A percentile compares a stretch with the other conserved stretches of the same genome.
Conservation (phyloP, 2,329 filamentous ascomycete genomes). For the Coniochaeta ligniaria region DNA sequence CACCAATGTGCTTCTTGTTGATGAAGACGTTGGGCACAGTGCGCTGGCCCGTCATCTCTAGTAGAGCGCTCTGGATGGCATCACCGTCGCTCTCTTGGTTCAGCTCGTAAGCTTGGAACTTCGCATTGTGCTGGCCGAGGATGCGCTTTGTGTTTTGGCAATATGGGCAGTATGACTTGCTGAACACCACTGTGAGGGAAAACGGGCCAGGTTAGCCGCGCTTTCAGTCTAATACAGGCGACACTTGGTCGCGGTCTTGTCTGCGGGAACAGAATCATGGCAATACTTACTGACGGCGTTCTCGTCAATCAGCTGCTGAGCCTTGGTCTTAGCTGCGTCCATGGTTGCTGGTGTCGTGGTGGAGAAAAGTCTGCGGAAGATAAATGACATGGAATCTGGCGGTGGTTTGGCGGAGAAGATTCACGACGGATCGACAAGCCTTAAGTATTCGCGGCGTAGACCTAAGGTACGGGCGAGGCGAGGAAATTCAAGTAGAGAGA, state of each 20-base stretch:
- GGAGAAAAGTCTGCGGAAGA: conserved; percentile 62
- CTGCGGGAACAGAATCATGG: background rate
- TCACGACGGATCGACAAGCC: no score
- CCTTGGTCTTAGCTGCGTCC: conserved; percentile 77
- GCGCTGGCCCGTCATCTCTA: conserved; percentile 72
- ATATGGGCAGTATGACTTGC: conserved; percentile 95
- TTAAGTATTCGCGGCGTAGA: no score
- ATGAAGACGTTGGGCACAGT: conserved; percentile 98
- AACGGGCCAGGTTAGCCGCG: background rate
- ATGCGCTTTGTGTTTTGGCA: conserved; percentile 73
- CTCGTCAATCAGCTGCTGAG: conserved; percentile 79
- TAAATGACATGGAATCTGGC: conserved; percentile 48
- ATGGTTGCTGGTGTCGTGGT: conserved; percentile 59
- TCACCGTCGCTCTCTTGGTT: conserved; percentile 78
- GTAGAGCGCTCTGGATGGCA: conserved; percentile 76
- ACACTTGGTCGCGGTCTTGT: background rate
- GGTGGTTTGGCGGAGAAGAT: conserved; percentile 7
- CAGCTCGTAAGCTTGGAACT: conserved; percentile 72
- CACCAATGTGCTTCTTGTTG: conserved; percentile 82
- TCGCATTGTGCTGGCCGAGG: conserved; percentile 62
- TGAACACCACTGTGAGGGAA: conserved; percentile 69
- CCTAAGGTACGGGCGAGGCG: no score
- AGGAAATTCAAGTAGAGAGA: background rate
- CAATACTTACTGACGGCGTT: conserved; percentile 72
- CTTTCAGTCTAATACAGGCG: background rate